Evolutionary conservation across 2,329 filamentous ascomycete species (phyloP), one percentile per base, ranked within the genome.

Genomic region (Diaporthe vaccinii): DNA sequence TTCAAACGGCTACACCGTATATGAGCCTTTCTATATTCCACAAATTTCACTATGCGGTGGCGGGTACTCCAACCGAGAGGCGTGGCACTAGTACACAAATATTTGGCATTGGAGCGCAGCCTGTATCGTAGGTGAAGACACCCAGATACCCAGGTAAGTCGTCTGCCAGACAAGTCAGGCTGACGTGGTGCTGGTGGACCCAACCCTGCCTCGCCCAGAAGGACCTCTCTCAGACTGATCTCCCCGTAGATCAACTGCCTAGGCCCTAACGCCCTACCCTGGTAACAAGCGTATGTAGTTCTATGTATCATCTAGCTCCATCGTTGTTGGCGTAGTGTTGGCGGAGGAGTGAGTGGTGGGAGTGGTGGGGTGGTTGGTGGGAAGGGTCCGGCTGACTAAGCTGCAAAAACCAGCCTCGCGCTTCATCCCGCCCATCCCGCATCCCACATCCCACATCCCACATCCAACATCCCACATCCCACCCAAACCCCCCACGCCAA

Each of bases 401-500:
- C 39, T 39, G 10, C 17, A n/a, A 7, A 22, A 22, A 25, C 20
- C 57, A 61, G 28, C 55, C 10, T 36, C 8, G 31, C 25, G 17
- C 39, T 46, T 15, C 12, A 46, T 22, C 25, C 59, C 36, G 36
- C 22, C 39, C 7, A 31, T 12, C 59, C n/a, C 51, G 5, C 51
- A 14, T 39, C 36, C 36, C 36, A 12, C 14, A 31, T 12, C 59
- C n/a, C 51, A 2, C 51, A 14, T 39, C 36, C 36, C 36, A 12
- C 36, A 44, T 49, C 44, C 44, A 20, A 49, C 6, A 49, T 49
- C 44, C 44, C 44, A 49, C 55, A 57, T 57, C 53, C 25, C 61
- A 49, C 41, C 17, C 59, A 44, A 31, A 12, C 25, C 62, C 62
- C 62, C 62, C 62, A 68, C 62, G 62, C 62, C 62, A 68, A 68